phyloP scores from a whole-genome alignment of 2,329 filamentous ascomycete genomes.

The Ceratocystis albifundus region DNA sequence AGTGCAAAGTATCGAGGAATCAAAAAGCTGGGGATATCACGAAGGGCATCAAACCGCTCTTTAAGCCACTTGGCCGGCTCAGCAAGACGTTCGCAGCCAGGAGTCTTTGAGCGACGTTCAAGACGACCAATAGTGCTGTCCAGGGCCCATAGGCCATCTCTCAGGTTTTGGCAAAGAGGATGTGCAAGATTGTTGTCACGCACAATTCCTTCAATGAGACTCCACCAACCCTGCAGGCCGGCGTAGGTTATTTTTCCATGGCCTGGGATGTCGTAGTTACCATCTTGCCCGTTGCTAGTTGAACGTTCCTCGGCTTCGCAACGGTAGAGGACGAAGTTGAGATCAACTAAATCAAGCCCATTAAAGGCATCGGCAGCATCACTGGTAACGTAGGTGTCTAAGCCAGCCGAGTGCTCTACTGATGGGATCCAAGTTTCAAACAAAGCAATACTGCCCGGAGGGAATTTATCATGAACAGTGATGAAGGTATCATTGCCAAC shows the following conservation, averaged over 20 bases:
- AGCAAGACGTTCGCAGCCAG: conserved; percentile 50
- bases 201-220: conserved; percentile 72
- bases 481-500: conserved; percentile 66
- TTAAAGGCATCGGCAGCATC: conserved; percentile 69
- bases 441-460: conserved; percentile 84
- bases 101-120: conserved; percentile 54
- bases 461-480: conserved; percentile 69
- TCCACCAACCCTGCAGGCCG: conserved; percentile 98
- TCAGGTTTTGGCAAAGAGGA: conserved; percentile 82
- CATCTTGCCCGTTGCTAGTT: conserved; percentile 65
- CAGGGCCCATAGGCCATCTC: conserved; percentile 82
- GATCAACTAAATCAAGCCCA: conserved; percentile 61
- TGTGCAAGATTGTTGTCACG: conserved; percentile 84
- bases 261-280: conserved; percentile 71
- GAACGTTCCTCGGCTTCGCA: conserved; percentile 82
- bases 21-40: conserved; percentile 75
- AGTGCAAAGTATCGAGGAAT: conserved; percentile 88
- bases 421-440: conserved; percentile 94
- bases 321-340: conserved; percentile 85
- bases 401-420: conserved; percentile 67
- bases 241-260: conserved; percentile 83
- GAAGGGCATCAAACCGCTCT: conserved; percentile 74
- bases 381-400: conserved; percentile 77
- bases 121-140: conserved; percentile 77
- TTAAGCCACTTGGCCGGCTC: conserved; percentile 67